phyloP scores from a whole-genome alignment of 1,284 basidiomycete genomes.

The Naganishia albida region DNA sequence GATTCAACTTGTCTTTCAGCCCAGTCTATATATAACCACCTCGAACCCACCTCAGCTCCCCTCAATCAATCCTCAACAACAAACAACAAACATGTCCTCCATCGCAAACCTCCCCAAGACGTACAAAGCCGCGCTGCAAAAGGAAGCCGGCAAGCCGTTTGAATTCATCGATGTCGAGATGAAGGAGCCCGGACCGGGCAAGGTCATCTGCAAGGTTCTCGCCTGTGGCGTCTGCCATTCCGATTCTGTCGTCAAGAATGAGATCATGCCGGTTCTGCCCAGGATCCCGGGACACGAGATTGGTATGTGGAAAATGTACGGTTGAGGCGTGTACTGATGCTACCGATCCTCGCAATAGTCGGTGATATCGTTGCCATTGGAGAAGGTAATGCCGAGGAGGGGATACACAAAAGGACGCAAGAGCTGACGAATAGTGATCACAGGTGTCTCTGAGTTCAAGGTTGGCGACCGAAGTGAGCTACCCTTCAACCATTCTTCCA shows the following conservation, averaged over 20 bases:
- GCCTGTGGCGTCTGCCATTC: constrained; percentile 36
- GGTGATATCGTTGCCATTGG: neutral
- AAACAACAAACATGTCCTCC: constrained; percentile 7
- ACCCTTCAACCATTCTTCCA: neutral
- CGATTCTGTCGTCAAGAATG: constrained; percentile 29
- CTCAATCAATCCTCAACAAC: neutral
- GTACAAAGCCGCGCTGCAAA: constrained; percentile 46
- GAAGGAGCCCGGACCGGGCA: constrained; percentile 46
- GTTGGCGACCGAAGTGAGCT: constrained; percentile 39
- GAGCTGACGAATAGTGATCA: neutral
- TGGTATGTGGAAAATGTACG: constrained; percentile 36
- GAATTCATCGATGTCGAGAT: constrained; percentile 42
- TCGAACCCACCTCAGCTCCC: neutral
- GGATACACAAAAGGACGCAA: no score
- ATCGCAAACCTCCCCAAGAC: constrained; percentile 41
- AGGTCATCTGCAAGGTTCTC: constrained; percentile 51
- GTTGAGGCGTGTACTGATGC: constrained; percentile 31
- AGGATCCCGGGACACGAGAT: constrained; percentile 42
- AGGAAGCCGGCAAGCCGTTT: constrained; percentile 37
- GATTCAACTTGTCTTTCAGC: neutral
- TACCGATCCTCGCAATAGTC: neutral
- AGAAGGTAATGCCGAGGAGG: neutral
- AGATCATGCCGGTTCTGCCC: constrained; percentile 35
- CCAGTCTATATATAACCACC: constrained; percentile 4
- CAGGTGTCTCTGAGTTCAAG: constrained; percentile 41